These are phyloP conservation scores for Podaxis pistillaris DNA, from an alignment of 768 basidiomycete species.

Conservation along the genomic window DNA sequence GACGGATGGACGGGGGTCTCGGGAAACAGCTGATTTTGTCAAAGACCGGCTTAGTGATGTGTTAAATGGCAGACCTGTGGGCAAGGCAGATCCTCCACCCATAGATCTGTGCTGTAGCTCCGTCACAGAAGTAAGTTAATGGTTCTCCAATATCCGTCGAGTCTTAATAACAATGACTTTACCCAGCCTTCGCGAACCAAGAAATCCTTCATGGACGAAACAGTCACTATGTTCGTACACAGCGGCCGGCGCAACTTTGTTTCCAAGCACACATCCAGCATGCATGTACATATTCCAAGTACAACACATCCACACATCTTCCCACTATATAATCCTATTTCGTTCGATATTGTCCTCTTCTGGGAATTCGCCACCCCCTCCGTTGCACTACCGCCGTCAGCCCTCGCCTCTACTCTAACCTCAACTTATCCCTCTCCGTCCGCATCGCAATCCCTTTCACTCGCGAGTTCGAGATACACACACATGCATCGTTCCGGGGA, in stretches of 20 bases:
- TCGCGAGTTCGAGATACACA: not conserved
- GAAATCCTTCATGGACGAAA: constrained; percentile 14
- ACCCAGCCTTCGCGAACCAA: not conserved
- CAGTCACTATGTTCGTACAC: constrained; percentile 37
- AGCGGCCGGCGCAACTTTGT: constrained; percentile 45
- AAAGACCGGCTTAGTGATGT: constrained; percentile 11
- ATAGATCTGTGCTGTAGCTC: constrained; percentile 18
- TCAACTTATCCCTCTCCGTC: constrained; percentile 8
- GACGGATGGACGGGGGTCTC: constrained; percentile 17
- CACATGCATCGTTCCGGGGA: constrained; percentile 22
- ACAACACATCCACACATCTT: constrained; percentile 59
- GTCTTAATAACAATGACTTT: not conserved
- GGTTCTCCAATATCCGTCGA: not conserved
- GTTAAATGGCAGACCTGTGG: constrained; percentile 9
- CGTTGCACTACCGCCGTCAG: not conserved
- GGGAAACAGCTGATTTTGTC: constrained; percentile 16
- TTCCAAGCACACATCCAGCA: constrained; percentile 24
- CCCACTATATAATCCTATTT: constrained; percentile 73
- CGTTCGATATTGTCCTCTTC: constrained; percentile 71
- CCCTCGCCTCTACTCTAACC: constrained; percentile 1
- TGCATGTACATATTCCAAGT: constrained; percentile 58
- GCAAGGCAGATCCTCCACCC: constrained; percentile 13
- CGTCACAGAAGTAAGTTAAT: constrained; percentile 10
- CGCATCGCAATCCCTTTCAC: not conserved
- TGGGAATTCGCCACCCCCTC: constrained; percentile 61